A percentile compares a stretch with the other conserved stretches of the same genome.
These are phyloP conservation scores for Babesia divergens DNA, from an alignment of 169 alveolate species.

Conservation along the genomic window DNA sequence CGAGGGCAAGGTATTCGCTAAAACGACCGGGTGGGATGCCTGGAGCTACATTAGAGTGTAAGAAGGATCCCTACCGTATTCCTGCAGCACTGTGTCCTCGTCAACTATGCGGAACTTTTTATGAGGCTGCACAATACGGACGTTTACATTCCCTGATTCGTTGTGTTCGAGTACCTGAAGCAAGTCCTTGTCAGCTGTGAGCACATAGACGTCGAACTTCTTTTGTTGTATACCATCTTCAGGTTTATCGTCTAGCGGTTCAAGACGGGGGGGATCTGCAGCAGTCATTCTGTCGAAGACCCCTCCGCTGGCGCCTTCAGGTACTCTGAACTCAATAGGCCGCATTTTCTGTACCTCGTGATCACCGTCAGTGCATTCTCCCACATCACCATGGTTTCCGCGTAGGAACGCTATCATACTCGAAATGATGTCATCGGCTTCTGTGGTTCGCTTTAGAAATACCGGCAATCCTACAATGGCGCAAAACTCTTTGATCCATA, in stretches of 20 bases:
- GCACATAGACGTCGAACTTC: conserved; percentile 62
- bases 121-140: conserved; percentile 72
- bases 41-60: not conserved
- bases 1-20: conserved; percentile 73
- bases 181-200: conserved; percentile 76
- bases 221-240: not conserved
- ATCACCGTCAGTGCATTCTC: not conserved
- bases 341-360: conserved; percentile 1
- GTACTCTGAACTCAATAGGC: conserved; percentile 17
- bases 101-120: conserved; percentile 70
- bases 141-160: conserved; percentile 56
- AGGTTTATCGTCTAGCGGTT: not conserved
- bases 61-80: conserved; percentile 54
- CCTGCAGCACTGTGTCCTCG: conserved; percentile 60
- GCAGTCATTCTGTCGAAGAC: conserved; percentile 38
- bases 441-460: conserved; percentile 62
- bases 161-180: conserved; percentile 66
- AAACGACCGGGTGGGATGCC: conserved; percentile 63
- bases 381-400: conserved; percentile 19
- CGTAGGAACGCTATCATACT: conserved; percentile 52
- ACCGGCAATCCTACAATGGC: conserved; percentile 71
- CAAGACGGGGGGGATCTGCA: not conserved
- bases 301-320: conserved; percentile 21
- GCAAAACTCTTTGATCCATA: conserved; percentile 71
- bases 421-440: conserved; percentile 75